These are phyloP conservation scores for Aspergillus baeticus DNA, from an alignment of 495 filamentous ascomycete genomes.

Conservation along the genomic window DNA sequence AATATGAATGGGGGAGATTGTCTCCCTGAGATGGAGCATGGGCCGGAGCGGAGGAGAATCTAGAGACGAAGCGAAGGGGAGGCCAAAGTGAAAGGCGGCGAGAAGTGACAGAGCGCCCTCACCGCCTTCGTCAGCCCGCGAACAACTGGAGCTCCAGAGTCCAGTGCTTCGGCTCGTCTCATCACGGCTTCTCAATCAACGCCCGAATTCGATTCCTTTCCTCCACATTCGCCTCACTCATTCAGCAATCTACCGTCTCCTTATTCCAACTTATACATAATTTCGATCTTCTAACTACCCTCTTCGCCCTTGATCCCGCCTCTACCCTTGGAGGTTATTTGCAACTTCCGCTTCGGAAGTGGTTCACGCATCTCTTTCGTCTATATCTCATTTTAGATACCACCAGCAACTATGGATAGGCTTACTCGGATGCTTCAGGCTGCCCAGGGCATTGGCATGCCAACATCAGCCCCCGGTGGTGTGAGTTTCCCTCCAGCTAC, in stretches of 20 bases:
- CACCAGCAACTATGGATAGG: constrained; percentile 67
- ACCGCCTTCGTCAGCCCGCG: constrained; percentile 28
- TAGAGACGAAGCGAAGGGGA: constrained; percentile 22
- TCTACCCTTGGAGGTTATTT: constrained; percentile 9
- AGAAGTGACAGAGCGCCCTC: constrained; percentile 20
- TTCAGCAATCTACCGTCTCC: not conserved
- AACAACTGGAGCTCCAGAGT: not conserved
- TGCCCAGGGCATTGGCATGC: constrained; percentile 75
- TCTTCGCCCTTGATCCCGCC: not conserved
- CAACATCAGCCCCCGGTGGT: constrained; percentile 67
- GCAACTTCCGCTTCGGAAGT: constrained; percentile 44
- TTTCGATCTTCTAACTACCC: not conserved
- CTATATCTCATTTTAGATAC: constrained; percentile 19
- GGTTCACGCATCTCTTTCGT: constrained; percentile 20
- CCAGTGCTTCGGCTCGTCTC: constrained; percentile 10
- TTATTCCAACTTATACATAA: not conserved
- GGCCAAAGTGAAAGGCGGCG: constrained; percentile 20
- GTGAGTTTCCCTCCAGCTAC: constrained; percentile 51
- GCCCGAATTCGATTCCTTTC: constrained; percentile 6
- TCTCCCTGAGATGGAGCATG: constrained; percentile 4
- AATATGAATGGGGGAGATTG: constrained; percentile 13
- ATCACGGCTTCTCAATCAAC: constrained; percentile 14
- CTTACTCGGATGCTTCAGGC: constrained; percentile 78
- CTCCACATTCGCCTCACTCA: not conserved
- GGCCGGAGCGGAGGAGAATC: constrained; percentile 13